Base-by-base conservation (phyloP, 2,329 filamentous ascomycete species). In the Trichoderma brevicompactum region DNA sequence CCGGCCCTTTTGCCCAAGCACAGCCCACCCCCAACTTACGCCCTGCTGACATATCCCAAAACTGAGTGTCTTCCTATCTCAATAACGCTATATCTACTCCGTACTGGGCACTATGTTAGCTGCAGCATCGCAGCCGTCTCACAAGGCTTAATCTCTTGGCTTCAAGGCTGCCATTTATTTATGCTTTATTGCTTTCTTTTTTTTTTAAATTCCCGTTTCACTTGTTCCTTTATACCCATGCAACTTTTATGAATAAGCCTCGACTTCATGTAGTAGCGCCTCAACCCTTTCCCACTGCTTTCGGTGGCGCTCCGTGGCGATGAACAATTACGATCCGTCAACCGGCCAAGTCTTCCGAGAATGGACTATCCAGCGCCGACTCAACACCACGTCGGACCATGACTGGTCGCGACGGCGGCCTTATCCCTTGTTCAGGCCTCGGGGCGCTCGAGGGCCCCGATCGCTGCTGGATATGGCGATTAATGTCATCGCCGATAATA, bases 391-490 rank as follows among this genome's bases (percentile, higher is more conserved):
- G 43, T 67, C 67, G 15, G 73, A 74, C 43, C 69, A 68, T 52
- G 76, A 78, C 69, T 80, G 79, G 79, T 77, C 76, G 34, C 74
- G 75, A 43, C 68, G 69, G 23, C 71, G 71, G 19, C 76, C 72
- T 3, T 73, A 73, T 66, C 72, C 72, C 28, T 38, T 70, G 28
- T 68, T 74, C 48, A 72, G 64, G 55, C 66, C 72, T 50, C 68
- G 70, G 23, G 73, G 73, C 38, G 65, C 60, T 36, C 74, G 70
- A 8, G 79, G 79, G 0, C 73, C 77, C 8, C 74, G 78, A 4
- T 74, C 76, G 40, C 70, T 81, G 32, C 71, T 77, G 17, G 78
- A 79, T 41, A 79, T 79, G 73, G 69, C 74, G n/a, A 75, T 76
- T 46, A 73, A 74, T 38, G 70, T 77, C n/a, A 67, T 79, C 15